Percentiles rank a stretch among this genome's conserved stretches.
Evolutionary conservation across 2,329 filamentous ascomycete genomes (phyloP).

Genomic region (Aulographum hederae): DNA sequence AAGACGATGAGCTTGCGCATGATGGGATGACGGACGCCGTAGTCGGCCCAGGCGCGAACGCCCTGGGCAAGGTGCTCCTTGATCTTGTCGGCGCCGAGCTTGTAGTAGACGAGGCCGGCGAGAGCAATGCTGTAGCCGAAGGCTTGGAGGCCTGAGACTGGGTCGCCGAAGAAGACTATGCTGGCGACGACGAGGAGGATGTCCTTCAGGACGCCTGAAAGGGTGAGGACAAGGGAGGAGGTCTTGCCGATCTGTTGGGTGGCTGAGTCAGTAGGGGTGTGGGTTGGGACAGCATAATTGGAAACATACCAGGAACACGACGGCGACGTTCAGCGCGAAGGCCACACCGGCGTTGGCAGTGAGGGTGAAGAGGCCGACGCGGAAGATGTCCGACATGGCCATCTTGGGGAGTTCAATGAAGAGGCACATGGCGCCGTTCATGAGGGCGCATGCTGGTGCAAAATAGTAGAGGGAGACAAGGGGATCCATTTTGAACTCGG

Average conservation of each 20-base stretch:
- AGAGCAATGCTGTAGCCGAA: slow-evolving; percentile 73
- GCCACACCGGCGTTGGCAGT: slow-evolving; percentile 61
- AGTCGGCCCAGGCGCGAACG: slow-evolving; percentile 68
- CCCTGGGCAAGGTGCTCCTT: slow-evolving; percentile 60
- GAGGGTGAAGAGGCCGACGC: slow-evolving; percentile 55
- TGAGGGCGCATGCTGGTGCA: slow-evolving; percentile 63
- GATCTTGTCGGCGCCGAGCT: slow-evolving; percentile 66
- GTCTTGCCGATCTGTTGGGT: slow-evolving; percentile 63
- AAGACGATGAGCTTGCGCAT: slow-evolving; percentile 64
- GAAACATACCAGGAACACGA: slow-evolving; percentile 59
- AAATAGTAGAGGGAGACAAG: slow-evolving; percentile 83
- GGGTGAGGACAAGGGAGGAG: slow-evolving; percentile 68
- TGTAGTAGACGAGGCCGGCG: slow-evolving; percentile 67
- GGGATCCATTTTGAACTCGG: slow-evolving; percentile 85
- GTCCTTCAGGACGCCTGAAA: slow-evolving; percentile 78
- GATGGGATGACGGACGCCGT: slow-evolving; percentile 58
- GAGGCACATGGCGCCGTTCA: slow-evolving; percentile 60
- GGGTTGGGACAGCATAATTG: not conserved
- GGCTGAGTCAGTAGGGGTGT: too few relatives aligned
- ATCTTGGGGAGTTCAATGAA: slow-evolving; percentile 57
- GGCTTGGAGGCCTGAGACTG: slow-evolving; percentile 57
- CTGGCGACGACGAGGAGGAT: slow-evolving; percentile 65
- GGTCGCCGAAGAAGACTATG: slow-evolving; percentile 66
- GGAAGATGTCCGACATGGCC: slow-evolving; percentile 50
- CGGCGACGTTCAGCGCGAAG: slow-evolving; percentile 68